Evolutionary conservation across 176 grass and related monocot species (phyloP), one percentile per base, ranked within the genome.

Genomic region (Poa pratensis): DNA sequence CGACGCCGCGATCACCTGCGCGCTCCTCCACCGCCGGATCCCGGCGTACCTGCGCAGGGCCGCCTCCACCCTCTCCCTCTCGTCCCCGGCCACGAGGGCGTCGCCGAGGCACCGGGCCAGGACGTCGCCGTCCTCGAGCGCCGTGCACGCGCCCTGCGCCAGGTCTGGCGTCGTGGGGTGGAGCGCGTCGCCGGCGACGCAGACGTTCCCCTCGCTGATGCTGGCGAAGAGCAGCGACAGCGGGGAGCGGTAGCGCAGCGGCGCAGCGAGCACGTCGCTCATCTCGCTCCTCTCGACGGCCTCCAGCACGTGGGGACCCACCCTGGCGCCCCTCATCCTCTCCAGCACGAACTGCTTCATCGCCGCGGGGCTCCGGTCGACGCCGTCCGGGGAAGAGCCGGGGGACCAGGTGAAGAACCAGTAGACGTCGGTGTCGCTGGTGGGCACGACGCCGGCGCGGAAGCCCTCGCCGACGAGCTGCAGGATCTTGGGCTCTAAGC

Each of bases 121-220:
- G 80, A 92, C 77, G 51, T 94, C 74, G 70, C 85, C 73, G 35
- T 97, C 94, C 89, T 97, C 94, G 60, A 97, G 78, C 65, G 87
- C 85, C 0, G 78, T 51, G 83, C 91, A 92, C 10, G 76, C 91
- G 26, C 94, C 91, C 87, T 97, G 89, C 24, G 89, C 91, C 79
- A 97, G 62, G 32, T 97, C 91, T 0, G 94, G 91, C 37, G 89
- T 94, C 91, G 92, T 97, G 8, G 94, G 85, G 86, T 97, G 94
- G 37, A 94, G 59, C 54, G 91, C 94, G 71, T 97, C 94, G 13
- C 94, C 94, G 0, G 84, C 80, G 16, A 94, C 94, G 75, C 91
- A 97, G 9, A 88, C 77, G 43, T 88, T 91, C 70, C 85, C 81
- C 73, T 81, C 71, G 83, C 48, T 83, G 69, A 97, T 90, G 28